A percentile compares a stretch with the other conserved stretches of the same genome.
Evolutionary conservation across 176 grass and related monocot genomes (phyloP).

Genomic region (Leersia perrieri): DNA sequence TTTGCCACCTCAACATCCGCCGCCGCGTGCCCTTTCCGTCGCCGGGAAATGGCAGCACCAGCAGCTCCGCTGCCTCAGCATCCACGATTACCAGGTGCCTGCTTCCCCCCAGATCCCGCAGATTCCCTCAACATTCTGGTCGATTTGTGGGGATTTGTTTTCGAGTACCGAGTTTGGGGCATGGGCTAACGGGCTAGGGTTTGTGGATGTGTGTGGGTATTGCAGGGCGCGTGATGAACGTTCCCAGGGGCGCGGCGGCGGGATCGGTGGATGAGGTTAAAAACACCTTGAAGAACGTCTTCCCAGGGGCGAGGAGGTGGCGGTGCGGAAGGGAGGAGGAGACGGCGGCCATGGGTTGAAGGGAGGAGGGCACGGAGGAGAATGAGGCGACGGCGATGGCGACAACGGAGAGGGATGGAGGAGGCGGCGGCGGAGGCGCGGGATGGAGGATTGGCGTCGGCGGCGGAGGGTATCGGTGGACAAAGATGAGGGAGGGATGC

Average conservation of each 20-base stretch:
- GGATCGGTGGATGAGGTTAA: conserved; percentile 71
- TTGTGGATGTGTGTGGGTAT: not conserved
- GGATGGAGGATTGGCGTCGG: no score
- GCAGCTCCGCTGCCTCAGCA: conserved; percentile 98
- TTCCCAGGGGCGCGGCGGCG: conserved; percentile 67
- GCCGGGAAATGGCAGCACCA: conserved; percentile 94
- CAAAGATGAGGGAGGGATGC: no score
- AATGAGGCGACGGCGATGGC: no score
- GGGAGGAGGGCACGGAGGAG: no score
- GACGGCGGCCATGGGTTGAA: no score
- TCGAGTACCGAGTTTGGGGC: not conserved
- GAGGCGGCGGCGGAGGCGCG: no score
- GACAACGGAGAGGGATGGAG: no score
- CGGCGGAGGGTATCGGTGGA: no score
- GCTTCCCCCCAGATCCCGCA: not conserved
- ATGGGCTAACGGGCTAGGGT: conserved; percentile 9
- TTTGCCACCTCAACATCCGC: no score
- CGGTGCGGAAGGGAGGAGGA: no score
- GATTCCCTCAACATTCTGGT: not conserved
- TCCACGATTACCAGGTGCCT: conserved; percentile 97
- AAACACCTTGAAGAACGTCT: conserved; percentile 59
- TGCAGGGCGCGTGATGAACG: conserved; percentile 98
- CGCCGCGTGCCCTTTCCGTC: conserved; percentile 65
- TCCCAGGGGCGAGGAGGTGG: conserved; percentile 92
- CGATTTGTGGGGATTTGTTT: not conserved